A percentile compares a stretch with the other conserved stretches of the same genome.
Evolutionary conservation across 305 asterid species (phyloP).

Genomic region (Stenogyne calaminthoides): DNA sequence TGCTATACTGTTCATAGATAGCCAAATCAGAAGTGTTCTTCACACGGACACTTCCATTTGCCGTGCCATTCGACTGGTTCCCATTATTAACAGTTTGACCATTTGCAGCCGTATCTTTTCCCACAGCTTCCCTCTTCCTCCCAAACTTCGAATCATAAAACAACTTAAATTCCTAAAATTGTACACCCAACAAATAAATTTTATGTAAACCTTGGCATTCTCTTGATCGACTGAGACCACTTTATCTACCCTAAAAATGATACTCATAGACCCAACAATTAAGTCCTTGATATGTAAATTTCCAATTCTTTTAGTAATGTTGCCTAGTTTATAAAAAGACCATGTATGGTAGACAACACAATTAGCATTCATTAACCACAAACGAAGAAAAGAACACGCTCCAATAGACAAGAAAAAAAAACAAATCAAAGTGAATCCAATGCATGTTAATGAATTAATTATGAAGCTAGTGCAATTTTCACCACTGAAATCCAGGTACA

Average conservation of each 20-base stretch:
- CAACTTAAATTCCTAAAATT: constrained; percentile 84
- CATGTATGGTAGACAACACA: background rate
- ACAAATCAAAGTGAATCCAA: constrained; percentile 16
- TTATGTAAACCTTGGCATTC: constrained; percentile 39
- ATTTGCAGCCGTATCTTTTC: constrained; percentile 43
- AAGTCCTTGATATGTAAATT: background rate
- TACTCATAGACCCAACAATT: constrained; percentile 10
- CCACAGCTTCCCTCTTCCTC: constrained; percentile 64
- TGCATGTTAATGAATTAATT: background rate
- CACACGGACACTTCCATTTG: constrained; percentile 48
- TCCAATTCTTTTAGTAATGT: background rate
- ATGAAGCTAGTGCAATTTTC: background rate
- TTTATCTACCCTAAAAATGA: constrained; percentile 19
- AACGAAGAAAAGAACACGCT: background rate
- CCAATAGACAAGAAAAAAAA: background rate
- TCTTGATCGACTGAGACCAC: constrained; percentile 19
- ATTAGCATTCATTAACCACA: constrained; percentile 10
- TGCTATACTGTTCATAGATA: constrained; percentile 67
- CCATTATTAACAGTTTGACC: constrained; percentile 38
- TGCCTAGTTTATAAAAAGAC: constrained; percentile 7
- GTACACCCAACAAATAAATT: constrained; percentile 37
- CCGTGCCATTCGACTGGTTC: constrained; percentile 35
- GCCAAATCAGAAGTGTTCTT: constrained; percentile 69
- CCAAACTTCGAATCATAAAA: constrained; percentile 90
- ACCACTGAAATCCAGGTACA: constrained; percentile 1